A percentile compares a stretch with the other conserved stretches of the same genome.
These are phyloP conservation scores for Gautieria morchelliformis DNA, from an alignment of 768 basidiomycete species.

Conservation along the genomic window DNA sequence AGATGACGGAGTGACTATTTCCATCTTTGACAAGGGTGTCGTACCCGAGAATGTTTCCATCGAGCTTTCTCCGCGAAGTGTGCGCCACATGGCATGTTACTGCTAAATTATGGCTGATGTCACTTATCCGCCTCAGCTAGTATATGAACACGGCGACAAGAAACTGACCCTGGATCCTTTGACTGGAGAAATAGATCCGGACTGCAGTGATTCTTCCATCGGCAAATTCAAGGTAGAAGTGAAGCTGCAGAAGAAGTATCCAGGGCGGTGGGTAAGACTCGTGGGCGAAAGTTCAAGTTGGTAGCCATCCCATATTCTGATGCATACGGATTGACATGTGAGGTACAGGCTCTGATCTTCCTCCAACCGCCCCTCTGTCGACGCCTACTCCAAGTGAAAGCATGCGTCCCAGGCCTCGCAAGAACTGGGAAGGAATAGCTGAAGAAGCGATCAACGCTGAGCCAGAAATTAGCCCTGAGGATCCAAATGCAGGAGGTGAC, in stretches of 20 bases:
- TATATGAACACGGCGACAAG: conserved; percentile 60
- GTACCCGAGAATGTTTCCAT: conserved; percentile 55
- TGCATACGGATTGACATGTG: too few species aligned
- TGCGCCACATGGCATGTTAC: background rate
- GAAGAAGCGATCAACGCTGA: conserved; percentile 56
- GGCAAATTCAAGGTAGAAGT: conserved; percentile 87
- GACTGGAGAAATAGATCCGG: conserved; percentile 67
- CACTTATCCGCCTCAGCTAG: background rate
- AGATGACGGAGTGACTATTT: conserved; percentile 61
- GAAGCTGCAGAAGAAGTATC: conserved; percentile 54
- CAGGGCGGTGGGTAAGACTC: conserved; percentile 66
- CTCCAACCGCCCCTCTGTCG: background rate
- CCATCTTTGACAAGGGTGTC: conserved; percentile 70
- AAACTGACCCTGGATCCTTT: conserved; percentile 65
- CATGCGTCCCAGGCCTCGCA: background rate
- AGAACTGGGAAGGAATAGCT: conserved; percentile 72
- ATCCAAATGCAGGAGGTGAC: conserved; percentile 91
- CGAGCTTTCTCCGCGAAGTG: conserved; percentile 38
- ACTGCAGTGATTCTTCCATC: conserved; percentile 52
- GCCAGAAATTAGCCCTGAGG: conserved; percentile 60
- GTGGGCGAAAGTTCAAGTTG: conserved; percentile 43
- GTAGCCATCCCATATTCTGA: too few species aligned
- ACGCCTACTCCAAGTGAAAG: too few species aligned
- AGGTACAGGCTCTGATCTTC: background rate
- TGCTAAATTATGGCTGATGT: background rate